A percentile compares a stretch with the other conserved stretches of the same genome.
phyloP scores from a whole-genome alignment of 805 yeast species.

The Nakazawaea populi region DNA sequence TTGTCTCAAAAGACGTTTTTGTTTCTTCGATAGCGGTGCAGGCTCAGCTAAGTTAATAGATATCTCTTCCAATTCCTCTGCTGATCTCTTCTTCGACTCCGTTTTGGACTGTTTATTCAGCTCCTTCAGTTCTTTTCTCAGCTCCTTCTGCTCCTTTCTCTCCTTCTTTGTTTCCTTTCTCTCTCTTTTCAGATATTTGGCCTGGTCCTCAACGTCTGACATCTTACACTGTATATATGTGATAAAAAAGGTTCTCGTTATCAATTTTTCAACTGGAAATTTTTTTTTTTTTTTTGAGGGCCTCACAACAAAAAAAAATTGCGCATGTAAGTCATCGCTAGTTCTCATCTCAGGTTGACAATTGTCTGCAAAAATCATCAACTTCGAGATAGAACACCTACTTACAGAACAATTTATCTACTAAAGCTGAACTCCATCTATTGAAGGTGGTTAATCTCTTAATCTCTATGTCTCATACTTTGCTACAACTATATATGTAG shows the following conservation, averaged over 20 bases:
- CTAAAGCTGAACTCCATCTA: too few species aligned
- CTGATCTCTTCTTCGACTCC: slow-evolving; percentile 21
- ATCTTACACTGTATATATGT: not conserved
- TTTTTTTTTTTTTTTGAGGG: too few species aligned
- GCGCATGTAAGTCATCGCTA: too few species aligned
- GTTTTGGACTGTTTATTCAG: slow-evolving; percentile 31
- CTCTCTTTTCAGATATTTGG: slow-evolving; percentile 5
- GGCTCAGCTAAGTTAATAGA: slow-evolving; percentile 66
- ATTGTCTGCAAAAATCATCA: too few species aligned
- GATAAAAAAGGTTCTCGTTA: too few species aligned
- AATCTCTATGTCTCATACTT: not conserved
- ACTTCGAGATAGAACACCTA: too few species aligned
- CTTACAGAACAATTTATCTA: too few species aligned
- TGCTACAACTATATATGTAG: not conserved
- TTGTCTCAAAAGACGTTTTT: slow-evolving; percentile 77
- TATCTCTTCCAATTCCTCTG: slow-evolving; percentile 46
- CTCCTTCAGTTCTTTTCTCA: slow-evolving; percentile 26
- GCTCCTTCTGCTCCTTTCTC: slow-evolving; percentile 26
- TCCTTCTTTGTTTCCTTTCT: slow-evolving; percentile 17
- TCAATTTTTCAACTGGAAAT: too few species aligned
- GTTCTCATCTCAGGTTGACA: too few species aligned
- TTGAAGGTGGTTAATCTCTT: not conserved
- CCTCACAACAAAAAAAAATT: too few species aligned
- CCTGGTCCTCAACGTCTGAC: slow-evolving; percentile 2
- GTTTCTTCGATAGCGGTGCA: slow-evolving; percentile 86